These are phyloP conservation scores for Thraustochytrium sp. DNA, from an alignment of 352 stramenopile species.

Conservation along the genomic window DNA sequence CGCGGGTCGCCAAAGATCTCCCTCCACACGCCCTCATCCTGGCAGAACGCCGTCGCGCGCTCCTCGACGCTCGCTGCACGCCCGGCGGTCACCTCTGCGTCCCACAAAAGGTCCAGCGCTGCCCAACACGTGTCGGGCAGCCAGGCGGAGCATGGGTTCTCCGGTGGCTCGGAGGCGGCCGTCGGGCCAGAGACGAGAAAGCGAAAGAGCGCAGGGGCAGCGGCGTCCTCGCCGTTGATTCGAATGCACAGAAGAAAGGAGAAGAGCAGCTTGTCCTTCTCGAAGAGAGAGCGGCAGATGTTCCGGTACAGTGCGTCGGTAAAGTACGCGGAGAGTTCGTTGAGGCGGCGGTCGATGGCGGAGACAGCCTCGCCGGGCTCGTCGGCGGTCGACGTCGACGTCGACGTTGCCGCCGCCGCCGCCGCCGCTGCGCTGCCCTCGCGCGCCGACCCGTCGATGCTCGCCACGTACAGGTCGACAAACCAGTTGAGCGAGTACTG, in stretches of 20 bases:
- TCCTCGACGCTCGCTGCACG: conserved; percentile 79
- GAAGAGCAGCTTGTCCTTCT: conserved; percentile 93
- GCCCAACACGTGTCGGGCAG: conserved; percentile 84
- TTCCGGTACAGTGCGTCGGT: conserved; percentile 89
- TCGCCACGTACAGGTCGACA: conserved; percentile 85
- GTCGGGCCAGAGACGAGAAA: conserved; percentile 86
- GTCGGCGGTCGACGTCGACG: too few relatives aligned
- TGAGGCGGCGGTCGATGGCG: conserved; percentile 69
- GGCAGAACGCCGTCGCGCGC: conserved; percentile 58
- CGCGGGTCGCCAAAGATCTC: conserved; percentile 83
- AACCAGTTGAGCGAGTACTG: conserved; percentile 93
- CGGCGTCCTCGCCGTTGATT: conserved; percentile 57
- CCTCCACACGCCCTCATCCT: conserved; percentile 68
- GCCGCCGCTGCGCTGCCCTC: background rate
- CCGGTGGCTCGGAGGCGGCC: conserved; percentile 67
- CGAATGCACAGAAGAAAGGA: conserved; percentile 86
- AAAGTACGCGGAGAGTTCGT: conserved; percentile 84
- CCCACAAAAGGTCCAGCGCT: conserved; percentile 71
- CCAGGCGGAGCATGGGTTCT: conserved; percentile 73
- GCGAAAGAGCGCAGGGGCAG: conserved; percentile 60
- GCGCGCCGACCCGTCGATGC: conserved; percentile 70
- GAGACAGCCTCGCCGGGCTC: background rate
- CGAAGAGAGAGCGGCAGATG: conserved; percentile 87
- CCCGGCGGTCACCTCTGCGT: conserved; percentile 73
- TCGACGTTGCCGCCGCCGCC: background rate